Percentiles rank a stretch among this genome's conserved stretches.
Conservation (phyloP, 371 early-diverging fungal species). For the Conidiobolus incongruus region DNA sequence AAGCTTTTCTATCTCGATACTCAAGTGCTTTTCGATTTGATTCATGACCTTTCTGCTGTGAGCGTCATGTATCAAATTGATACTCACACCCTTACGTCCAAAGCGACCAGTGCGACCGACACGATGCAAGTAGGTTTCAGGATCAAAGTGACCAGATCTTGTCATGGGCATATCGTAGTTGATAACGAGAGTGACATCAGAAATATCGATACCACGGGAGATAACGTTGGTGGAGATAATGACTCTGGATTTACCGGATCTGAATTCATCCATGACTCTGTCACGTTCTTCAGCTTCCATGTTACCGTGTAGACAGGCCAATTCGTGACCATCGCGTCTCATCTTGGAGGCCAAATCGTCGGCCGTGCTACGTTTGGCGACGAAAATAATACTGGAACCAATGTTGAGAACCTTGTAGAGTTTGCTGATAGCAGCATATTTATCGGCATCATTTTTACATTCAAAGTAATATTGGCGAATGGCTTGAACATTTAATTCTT, state of each 20-base stretch:
- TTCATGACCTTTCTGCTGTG: slow-evolving; percentile 41
- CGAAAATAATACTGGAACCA: slow-evolving; percentile 96
- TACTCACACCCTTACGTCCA: slow-evolving; percentile 84
- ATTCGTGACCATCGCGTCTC: slow-evolving; percentile 62
- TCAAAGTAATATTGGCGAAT: slow-evolving; percentile 97
- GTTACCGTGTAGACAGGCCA: slow-evolving; percentile 73
- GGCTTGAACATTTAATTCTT: slow-evolving; percentile 82
- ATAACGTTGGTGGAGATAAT: slow-evolving; percentile 92
- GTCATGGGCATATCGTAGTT: slow-evolving; percentile 90
- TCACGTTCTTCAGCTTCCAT: slow-evolving; percentile 68
- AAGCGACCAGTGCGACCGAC: slow-evolving; percentile 98
- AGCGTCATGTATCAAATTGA: slow-evolving; percentile 83
- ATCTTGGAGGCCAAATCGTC: slow-evolving; percentile 56
- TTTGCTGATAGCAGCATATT: slow-evolving; percentile 54
- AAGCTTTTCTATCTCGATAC: slow-evolving; percentile 44
- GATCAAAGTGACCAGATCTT: slow-evolving; percentile 29
- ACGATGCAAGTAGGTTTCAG: slow-evolving; percentile 93
- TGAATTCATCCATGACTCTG: slow-evolving; percentile 79
- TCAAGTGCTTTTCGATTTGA: slow-evolving; percentile 50
- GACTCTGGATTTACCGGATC: slow-evolving; percentile 76
- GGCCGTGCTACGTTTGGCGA: slow-evolving; percentile 44
- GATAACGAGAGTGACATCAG: slow-evolving; percentile 95
- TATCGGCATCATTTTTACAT: slow-evolving; percentile 50
- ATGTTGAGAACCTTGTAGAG: slow-evolving; percentile 83
- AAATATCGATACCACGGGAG: slow-evolving; percentile 99